Evolutionary conservation across 2,329 filamentous ascomycete genomes (phyloP), one percentile per base, ranked within the genome.

Genomic region (Stemphylium beticola): DNA sequence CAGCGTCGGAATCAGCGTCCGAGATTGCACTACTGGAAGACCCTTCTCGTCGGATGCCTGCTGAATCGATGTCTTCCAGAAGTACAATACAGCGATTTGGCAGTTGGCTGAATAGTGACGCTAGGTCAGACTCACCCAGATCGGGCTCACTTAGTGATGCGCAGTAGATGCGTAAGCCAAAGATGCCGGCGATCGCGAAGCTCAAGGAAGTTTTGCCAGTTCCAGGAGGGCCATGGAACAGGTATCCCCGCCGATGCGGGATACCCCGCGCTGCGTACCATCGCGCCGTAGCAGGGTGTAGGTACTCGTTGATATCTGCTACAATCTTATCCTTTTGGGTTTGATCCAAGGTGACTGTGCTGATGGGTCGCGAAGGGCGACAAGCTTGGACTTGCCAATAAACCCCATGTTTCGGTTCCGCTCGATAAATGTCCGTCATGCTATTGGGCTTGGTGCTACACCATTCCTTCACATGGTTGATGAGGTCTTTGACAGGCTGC

Each of bases 191-290:
- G 1, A 81, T 64, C 0, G 80, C 78, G 24, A 74, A 71, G 1
- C 62, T 66, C n/a, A 72, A 55, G 0, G 61, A 66, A 1, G 86
- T 89, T 74, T 93, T 95, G 12, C 91, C 90, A 0, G 90, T 93
- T 0, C 91, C 90, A 0, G 90, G 90, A 0, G 91, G 90, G 0
- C 92, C 92, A 60, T 93, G 81, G 14, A 96, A 85, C 0, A 96
- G 83, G 67, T 95, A 96, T 0, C 92, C 92, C 4, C 92, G 83
- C 12, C 92, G 85, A 71, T 96, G 96, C 0, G 92, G 92, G 26
- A 96, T 93, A 0, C 92, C 92, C 6, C 91, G 83, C 62, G 91
- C 89, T 0, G 87, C 82, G 70, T 96, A 96, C 91, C 91, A 96
- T n/a, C 86, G 81, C 1, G 86, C 84, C 0, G 86, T 90, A 0